phyloP scores from a whole-genome alignment of 139 green algal species.

The Spirogloea muscicola region DNA sequence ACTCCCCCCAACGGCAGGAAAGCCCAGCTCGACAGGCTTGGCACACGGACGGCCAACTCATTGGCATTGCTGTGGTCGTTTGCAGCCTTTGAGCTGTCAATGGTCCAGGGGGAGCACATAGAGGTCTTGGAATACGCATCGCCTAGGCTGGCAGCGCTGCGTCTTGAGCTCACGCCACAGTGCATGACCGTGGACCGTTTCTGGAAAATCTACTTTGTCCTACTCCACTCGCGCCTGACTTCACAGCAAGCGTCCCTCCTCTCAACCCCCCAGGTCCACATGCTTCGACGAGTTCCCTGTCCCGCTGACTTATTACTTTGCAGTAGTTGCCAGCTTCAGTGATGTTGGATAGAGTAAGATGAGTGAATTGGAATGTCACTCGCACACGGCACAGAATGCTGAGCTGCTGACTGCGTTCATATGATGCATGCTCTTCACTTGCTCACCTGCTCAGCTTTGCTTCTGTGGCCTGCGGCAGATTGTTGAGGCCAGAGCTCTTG shows the following conservation, averaged over 20 bases:
- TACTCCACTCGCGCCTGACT: conserved; percentile 23
- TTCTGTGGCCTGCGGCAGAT: too few species aligned
- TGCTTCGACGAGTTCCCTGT: too few species aligned
- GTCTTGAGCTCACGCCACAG: conserved; percentile 22
- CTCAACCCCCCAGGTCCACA: conserved; percentile 30
- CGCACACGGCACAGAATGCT: neutral
- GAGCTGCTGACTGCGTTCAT: neutral
- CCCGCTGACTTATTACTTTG: neutral
- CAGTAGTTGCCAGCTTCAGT: too few species aligned
- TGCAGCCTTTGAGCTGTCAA: conserved; percentile 37
- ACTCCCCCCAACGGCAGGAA: too few species aligned
- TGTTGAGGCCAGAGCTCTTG: conserved; percentile 1
- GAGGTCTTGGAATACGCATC: conserved; percentile 8
- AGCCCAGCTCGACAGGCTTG: too few species aligned
- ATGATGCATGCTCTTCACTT: too few species aligned
- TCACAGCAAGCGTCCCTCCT: neutral
- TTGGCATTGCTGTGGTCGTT: neutral
- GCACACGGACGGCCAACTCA: too few species aligned
- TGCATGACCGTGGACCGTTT: conserved; percentile 37
- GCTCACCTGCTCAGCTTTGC: too few species aligned
- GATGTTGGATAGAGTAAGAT: neutral
- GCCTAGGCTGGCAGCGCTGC: conserved; percentile 24
- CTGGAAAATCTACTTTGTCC: conserved; percentile 49
- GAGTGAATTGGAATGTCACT: neutral
- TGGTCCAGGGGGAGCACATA: conserved; percentile 33